Evolutionary conservation across 1,284 basidiomycete genomes (phyloP), one percentile per base, ranked within the genome.

Genomic region (Schizophyllum amplum): DNA sequence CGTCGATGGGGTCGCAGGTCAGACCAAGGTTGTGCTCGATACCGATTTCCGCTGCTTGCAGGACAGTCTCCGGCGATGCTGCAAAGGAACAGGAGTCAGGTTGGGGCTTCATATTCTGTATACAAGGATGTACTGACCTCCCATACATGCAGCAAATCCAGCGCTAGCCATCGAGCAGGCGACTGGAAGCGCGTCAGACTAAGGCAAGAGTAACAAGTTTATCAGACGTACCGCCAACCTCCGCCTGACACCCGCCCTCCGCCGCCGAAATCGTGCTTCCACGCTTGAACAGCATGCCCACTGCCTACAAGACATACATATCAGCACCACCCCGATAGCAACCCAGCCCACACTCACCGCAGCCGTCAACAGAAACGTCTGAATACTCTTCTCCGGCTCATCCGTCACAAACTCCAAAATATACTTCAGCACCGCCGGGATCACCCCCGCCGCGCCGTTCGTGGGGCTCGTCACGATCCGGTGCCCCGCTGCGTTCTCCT

Each of bases 221-320:
- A n/a, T n/a, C n/a, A n/a, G n/a, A 70, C 66, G 64, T 72, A 78
- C 90, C 90, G 66, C 90, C 89, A 9, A 92, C 90, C 74, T 92
- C 89, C 22, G 89, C 89, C 68, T 92, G 90, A 68, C 89, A 92
- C 21, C 89, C 93, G 47, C 93, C 94, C 71, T 98, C 95, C 0
- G 96, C 95, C 7, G 95, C 96, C 49, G 88, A 92, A 54, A 98
- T 98, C 0, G 95, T 98, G 56, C 94, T 95, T 22, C 95, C 95
- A 56, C 95, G 83, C 70, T 98, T 98, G 78, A 96, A 98, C 20
- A 98, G 76, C 96, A 98, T 98, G 4, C 94, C 94, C 56, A 98
- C 75, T 1, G 94, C 88, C 94, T 83, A 60, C 51, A 24, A 59
- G 22, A 25, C 52, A 51, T 20, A 26, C 33, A 51, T 11, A 50